Conservation (phyloP, 192 early-diverging fungal species). For the Coemansia aciculifera region DNA sequence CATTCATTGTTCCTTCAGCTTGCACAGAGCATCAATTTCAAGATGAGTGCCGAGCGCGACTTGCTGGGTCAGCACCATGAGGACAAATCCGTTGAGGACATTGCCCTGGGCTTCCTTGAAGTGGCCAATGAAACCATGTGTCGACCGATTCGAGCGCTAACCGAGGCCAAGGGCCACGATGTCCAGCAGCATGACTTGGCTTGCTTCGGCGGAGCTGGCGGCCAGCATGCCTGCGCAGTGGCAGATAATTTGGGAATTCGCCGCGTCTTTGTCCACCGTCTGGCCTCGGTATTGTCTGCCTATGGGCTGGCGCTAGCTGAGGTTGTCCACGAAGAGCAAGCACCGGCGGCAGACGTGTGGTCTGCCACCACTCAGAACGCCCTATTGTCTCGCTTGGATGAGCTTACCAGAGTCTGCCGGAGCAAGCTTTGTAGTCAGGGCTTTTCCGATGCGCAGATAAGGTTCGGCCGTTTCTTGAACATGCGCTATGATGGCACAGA, state of each 20-base stretch:
- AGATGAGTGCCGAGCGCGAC: constrained; percentile 38
- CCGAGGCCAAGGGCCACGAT: constrained; percentile 90
- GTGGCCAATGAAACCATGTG: constrained; percentile 98
- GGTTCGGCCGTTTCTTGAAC: constrained; percentile 74
- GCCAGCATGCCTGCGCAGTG: constrained; percentile 95
- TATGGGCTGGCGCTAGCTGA: constrained; percentile 89
- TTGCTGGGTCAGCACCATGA: constrained; percentile 15
- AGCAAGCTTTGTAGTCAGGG: constrained; percentile 68
- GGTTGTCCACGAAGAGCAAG: constrained; percentile 89
- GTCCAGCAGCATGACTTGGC: constrained; percentile 80
- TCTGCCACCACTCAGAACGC: constrained; percentile 35
- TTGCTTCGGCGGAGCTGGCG: constrained; percentile 94
- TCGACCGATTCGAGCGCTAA: constrained; percentile 88
- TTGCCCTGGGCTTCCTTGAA: constrained; percentile 91
- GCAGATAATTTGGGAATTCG: constrained; percentile 83
- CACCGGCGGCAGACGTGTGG: constrained; percentile 67
- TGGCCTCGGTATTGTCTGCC: constrained; percentile 92
- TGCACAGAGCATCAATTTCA: constrained; percentile 64
- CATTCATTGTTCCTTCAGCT: constrained; percentile 65
- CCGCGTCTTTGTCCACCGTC: constrained; percentile 81
- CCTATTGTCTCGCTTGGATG: constrained; percentile 58
- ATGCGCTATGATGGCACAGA: constrained; percentile 94
- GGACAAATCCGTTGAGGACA: constrained; percentile 75
- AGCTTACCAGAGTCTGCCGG: constrained; percentile 52
- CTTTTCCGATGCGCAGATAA: constrained; percentile 59